A percentile compares a stretch with the other conserved stretches of the same genome.
phyloP scores from a whole-genome alignment of 495 filamentous ascomycete species.

The Thozetella sp. region DNA sequence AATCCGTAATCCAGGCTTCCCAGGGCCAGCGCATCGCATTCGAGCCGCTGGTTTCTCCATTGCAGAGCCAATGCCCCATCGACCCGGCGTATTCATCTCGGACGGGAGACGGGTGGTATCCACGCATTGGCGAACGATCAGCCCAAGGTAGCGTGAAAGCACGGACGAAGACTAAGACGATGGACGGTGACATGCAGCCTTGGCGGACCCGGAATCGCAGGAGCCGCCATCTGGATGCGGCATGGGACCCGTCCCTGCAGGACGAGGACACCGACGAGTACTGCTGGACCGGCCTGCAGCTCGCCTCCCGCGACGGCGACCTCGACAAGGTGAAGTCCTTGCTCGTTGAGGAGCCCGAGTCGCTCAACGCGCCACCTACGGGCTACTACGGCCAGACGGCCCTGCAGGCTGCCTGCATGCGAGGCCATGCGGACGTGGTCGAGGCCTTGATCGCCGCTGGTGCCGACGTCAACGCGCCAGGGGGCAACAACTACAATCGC shows the following conservation, averaged over 20 bases:
- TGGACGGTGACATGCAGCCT: too few relatives aligned
- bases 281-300: constrained; percentile 20
- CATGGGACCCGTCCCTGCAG: not conserved
- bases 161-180: too few relatives aligned
- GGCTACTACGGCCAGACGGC: constrained; percentile 33
- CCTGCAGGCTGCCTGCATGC: constrained; percentile 31
- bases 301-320: constrained; percentile 21
- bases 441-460: constrained; percentile 24
- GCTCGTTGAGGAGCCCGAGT: constrained; percentile 15
- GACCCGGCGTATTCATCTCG: not conserved
- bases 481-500: constrained; percentile 27
- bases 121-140: too few relatives aligned
- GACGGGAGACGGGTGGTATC: not conserved
- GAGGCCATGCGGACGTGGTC: constrained; percentile 22
- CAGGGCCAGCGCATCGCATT: too few relatives aligned
- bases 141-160: too few relatives aligned
- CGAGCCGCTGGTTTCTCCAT: too few relatives aligned
- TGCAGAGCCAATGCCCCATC: not conserved
- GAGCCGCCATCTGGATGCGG: not conserved
- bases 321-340: constrained; percentile 12
- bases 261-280: constrained; percentile 7
- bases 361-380: constrained; percentile 20
- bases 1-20: too few relatives aligned
- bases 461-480: constrained; percentile 25
- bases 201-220: too few relatives aligned